These are phyloP conservation scores for Microdochium nivale DNA, from an alignment of 2,329 filamentous ascomycete species.

Conservation along the genomic window DNA sequence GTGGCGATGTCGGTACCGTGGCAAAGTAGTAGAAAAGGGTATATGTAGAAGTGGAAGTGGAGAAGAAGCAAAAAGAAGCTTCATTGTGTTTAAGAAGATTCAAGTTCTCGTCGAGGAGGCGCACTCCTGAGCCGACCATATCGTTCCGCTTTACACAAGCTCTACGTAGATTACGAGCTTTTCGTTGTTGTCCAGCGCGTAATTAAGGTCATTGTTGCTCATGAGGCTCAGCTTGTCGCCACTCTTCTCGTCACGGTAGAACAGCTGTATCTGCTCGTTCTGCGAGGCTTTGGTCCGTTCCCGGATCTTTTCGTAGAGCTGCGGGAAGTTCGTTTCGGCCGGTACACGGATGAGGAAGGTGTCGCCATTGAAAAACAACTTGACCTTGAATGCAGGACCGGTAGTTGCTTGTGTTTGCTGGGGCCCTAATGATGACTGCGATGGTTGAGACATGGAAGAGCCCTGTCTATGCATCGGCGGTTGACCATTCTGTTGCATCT, in stretches of 20 bases:
- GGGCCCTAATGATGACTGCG: slow-evolving; percentile 47
- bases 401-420: slow-evolving; percentile 29
- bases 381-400: slow-evolving; percentile 71
- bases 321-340: slow-evolving; percentile 65
- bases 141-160: slow-evolving; percentile 26
- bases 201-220: slow-evolving; percentile 72
- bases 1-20: slow-evolving; percentile 2
- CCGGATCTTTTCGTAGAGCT: slow-evolving; percentile 74
- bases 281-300: slow-evolving; percentile 70
- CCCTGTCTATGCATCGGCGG: slow-evolving; percentile 32
- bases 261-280: slow-evolving; percentile 65
- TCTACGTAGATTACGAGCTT: slow-evolving; percentile 76
- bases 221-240: slow-evolving; percentile 67
- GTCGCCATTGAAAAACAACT: slow-evolving; percentile 88
- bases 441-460: slow-evolving; percentile 41
- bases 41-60: slow-evolving; percentile 8
- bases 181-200: slow-evolving; percentile 73
- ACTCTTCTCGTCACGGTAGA: slow-evolving; percentile 77
- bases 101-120: neutral
- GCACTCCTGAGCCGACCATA: no score
- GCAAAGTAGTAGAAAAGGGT: slow-evolving; percentile 12
- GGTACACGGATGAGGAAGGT: slow-evolving; percentile 87
- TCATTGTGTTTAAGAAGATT: slow-evolving; percentile 4
- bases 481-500: slow-evolving; percentile 27
- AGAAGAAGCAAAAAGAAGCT: slow-evolving; percentile 10